phyloP scores from a whole-genome alignment of 768 basidiomycete species.

The Grammothele lineata region DNA sequence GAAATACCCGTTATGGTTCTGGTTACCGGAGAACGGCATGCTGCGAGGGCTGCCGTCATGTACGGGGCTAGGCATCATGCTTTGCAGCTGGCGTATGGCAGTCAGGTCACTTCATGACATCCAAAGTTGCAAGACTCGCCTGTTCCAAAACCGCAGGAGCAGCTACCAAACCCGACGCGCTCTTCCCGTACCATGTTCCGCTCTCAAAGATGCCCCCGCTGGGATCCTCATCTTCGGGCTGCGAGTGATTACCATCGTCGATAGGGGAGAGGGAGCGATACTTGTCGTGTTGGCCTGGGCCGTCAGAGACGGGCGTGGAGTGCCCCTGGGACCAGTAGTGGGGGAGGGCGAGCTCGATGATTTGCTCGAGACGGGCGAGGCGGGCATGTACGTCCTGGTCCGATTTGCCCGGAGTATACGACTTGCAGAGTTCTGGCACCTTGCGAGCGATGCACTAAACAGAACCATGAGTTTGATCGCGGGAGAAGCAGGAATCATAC shows the following conservation, averaged over 20 bases:
- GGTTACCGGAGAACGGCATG: conserved; percentile 6
- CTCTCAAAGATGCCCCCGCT: conserved; percentile 75
- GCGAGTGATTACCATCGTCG: conserved; percentile 70
- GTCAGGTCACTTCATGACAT: too few species aligned
- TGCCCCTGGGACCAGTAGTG: conserved; percentile 55
- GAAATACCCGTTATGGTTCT: conserved; percentile 3
- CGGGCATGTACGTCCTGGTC: conserved; percentile 79
- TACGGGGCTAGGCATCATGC: conserved; percentile 7
- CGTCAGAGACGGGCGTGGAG: conserved; percentile 21
- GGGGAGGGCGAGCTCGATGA: conserved; percentile 75
- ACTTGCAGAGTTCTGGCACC: conserved; percentile 83
- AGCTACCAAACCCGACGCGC: conserved; percentile 79
- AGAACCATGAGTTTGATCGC: not conserved
- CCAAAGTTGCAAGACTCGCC: too few species aligned
- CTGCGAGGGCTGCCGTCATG: not conserved
- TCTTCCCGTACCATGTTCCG: conserved; percentile 83
- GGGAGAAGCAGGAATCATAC: not conserved
- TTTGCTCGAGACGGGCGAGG: conserved; percentile 72
- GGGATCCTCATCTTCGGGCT: conserved; percentile 73
- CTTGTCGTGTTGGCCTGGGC: conserved; percentile 20
- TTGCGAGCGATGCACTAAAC: conserved; percentile 76
- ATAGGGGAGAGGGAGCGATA: conserved; percentile 47
- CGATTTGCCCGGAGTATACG: conserved; percentile 82
- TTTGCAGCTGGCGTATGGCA: conserved; percentile 9
- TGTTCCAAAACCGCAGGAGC: conserved; percentile 77